Conservation (phyloP, 805 yeast species). For the Cyberlindnera bimundalis region DNA sequence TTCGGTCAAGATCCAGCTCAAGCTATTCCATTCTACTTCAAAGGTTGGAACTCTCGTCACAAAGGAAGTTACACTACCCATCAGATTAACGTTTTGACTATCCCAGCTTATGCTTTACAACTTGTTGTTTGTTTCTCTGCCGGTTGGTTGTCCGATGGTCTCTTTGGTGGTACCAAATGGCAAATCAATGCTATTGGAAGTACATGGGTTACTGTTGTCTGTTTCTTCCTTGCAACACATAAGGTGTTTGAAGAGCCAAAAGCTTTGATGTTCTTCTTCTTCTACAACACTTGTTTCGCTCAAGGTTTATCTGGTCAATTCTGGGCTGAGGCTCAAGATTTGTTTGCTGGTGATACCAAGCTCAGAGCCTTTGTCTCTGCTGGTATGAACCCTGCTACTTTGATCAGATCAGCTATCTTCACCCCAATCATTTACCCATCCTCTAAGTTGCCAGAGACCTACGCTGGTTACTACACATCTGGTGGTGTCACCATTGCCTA, state of each 20-base stretch:
- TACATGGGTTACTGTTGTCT: conserved; percentile 7
- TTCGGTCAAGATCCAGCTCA: conserved; percentile 13
- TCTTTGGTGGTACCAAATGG: conserved; percentile 15
- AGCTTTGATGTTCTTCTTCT: conserved; percentile 11
- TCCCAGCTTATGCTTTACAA: conserved; percentile 13
- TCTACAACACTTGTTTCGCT: conserved; percentile 13
- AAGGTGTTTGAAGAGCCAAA: conserved; percentile 9
- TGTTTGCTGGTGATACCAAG: conserved; percentile 12
- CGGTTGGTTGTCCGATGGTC: conserved; percentile 15
- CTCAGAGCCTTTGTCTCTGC: conserved; percentile 15
- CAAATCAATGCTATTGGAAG: conserved; percentile 9
- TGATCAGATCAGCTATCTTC: conserved; percentile 13
- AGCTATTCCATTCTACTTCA: conserved; percentile 12
- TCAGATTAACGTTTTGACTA: conserved; percentile 10
- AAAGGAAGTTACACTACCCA: conserved; percentile 10
- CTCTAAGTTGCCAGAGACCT: conserved; percentile 12
- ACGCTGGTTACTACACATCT: conserved; percentile 14
- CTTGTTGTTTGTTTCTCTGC: conserved; percentile 7
- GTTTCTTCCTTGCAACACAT: conserved; percentile 14
- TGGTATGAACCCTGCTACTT: conserved; percentile 15
- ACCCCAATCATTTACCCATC: conserved; percentile 14
- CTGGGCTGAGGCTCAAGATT: conserved; percentile 17
- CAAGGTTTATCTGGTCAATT: conserved; percentile 16
- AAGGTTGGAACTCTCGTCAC: conserved; percentile 10
- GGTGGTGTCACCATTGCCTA: conserved; percentile 11